Conservation (phyloP, 2,329 filamentous ascomycete species). For the Alternaria infectoria region DNA sequence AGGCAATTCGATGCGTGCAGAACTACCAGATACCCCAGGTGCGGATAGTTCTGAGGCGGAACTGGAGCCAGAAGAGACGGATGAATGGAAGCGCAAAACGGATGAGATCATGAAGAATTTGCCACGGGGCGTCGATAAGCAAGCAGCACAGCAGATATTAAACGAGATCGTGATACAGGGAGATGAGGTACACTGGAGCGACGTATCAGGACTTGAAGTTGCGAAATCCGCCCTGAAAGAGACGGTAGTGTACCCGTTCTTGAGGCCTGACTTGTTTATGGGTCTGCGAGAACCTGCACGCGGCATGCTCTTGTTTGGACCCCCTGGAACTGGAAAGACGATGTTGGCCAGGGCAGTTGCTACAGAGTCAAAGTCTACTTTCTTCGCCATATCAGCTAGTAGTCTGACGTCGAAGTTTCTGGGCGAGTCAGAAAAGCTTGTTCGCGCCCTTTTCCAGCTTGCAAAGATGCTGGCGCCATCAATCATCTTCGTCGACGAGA, state of each 20-base stretch:
- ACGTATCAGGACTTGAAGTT: constrained; percentile 87
- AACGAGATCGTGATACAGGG: constrained; percentile 96
- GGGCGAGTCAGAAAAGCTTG: constrained; percentile 95
- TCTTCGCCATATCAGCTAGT: constrained; percentile 95
- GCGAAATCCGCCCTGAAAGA: constrained; percentile 94
- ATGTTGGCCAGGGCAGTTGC: constrained; percentile 96
- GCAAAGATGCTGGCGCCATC: constrained; percentile 88
- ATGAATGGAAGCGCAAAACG: constrained; percentile 45
- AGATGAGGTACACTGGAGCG: constrained; percentile 92
- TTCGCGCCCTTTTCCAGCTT: constrained; percentile 87
- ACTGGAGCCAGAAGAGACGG: constrained; percentile 33
- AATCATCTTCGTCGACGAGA: constrained; percentile 98
- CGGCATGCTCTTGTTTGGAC: constrained; percentile 95
- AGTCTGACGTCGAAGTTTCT: constrained; percentile 95
- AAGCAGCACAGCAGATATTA: constrained; percentile 86
- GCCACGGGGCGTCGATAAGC: constrained; percentile 80
- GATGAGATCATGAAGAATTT: constrained; percentile 71
- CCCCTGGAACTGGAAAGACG: constrained; percentile 97
- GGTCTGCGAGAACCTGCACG: constrained; percentile 90
- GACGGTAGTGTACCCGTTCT: constrained; percentile 94
- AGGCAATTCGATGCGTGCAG: constrained; percentile 39
- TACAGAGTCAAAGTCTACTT: constrained; percentile 91
- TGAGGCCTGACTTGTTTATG: constrained; percentile 94
- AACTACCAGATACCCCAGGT: constrained; percentile 39
- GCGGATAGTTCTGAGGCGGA: constrained; percentile 35